phyloP scores from a whole-genome alignment of 2,329 filamentous ascomycete species.

The Phialocephala subalpina region DNA sequence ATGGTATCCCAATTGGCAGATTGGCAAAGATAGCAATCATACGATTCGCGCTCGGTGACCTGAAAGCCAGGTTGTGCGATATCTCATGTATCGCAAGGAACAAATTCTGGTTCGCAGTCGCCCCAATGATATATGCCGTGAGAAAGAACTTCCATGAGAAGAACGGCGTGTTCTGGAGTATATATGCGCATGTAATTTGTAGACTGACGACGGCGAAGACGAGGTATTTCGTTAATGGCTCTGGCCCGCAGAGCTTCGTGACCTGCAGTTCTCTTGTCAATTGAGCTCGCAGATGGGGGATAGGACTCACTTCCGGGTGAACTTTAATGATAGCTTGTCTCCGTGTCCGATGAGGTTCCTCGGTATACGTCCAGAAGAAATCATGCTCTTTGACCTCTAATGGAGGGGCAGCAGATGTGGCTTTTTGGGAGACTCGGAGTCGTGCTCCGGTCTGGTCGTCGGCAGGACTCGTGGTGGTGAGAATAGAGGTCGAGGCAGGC shows the following conservation, averaged over 20 bases:
- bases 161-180: slow-evolving; percentile 79
- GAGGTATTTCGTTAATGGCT: slow-evolving; percentile 94
- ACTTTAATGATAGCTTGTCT: slow-evolving; percentile 96
- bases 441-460: slow-evolving; percentile 23
- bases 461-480: slow-evolving; percentile 30
- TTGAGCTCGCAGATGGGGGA: background rate
- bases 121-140: slow-evolving; percentile 89
- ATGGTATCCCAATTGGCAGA: slow-evolving; percentile 92
- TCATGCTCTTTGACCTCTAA: slow-evolving; percentile 43
- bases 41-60: slow-evolving; percentile 79
- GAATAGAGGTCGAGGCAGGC: slow-evolving; percentile 34
- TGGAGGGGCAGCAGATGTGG: slow-evolving; percentile 26
- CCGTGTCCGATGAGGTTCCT: slow-evolving; percentile 93
- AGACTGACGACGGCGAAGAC: slow-evolving; percentile 84
- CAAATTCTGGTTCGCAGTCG: slow-evolving; percentile 96
- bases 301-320: slow-evolving; percentile 81
- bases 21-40: slow-evolving; percentile 93
- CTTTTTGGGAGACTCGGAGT: slow-evolving; percentile 24
- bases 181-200: slow-evolving; percentile 80
- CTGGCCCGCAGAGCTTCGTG: slow-evolving; percentile 94
- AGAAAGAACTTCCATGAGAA: slow-evolving; percentile 86
- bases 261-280: slow-evolving; percentile 63
- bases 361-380: slow-evolving; percentile 99
- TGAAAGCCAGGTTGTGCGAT: slow-evolving; percentile 95
- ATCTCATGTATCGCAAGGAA: slow-evolving; percentile 99